A percentile compares a stretch with the other conserved stretches of the same genome.
These are phyloP conservation scores for Byssothecium circinans DNA, from an alignment of 2,329 filamentous ascomycete species.

Conservation along the genomic window DNA sequence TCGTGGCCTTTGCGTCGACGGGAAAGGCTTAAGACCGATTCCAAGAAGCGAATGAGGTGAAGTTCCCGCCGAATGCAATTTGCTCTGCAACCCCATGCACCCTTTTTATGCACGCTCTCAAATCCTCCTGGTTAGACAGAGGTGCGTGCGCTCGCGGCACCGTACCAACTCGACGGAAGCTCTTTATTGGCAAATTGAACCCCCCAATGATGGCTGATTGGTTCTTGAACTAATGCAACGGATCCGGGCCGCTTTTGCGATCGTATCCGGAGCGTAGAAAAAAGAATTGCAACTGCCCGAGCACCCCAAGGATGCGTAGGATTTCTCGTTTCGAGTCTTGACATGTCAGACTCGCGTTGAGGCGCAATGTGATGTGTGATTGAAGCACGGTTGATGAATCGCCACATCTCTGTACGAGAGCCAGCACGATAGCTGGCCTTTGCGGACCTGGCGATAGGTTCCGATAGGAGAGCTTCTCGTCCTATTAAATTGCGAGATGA, in stretches of 20 bases:
- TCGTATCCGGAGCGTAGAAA: conserved; percentile 24
- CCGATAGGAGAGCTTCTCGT: not conserved
- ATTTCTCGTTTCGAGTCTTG: conserved; percentile 12
- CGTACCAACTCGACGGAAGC: conserved; percentile 28
- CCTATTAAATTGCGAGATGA: conserved; percentile 20
- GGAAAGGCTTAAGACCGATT: conserved; percentile 17
- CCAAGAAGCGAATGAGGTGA: conserved; percentile 29
- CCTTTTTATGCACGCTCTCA: conserved; percentile 35
- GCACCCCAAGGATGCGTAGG: conserved; percentile 17
- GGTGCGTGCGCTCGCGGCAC: conserved; percentile 11
- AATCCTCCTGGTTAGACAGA: conserved; percentile 24
- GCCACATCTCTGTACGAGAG: conserved; percentile 6
- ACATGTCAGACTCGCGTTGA: conserved; percentile 11
- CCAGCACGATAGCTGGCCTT: conserved; percentile 4
- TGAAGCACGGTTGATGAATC: conserved; percentile 14
- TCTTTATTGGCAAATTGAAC: conserved; percentile 13
- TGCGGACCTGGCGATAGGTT: conserved; percentile 1
- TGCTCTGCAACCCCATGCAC: conserved; percentile 28
- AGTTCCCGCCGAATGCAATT: conserved; percentile 33
- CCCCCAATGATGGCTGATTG: conserved; percentile 19
- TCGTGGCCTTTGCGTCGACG: conserved; percentile 33
- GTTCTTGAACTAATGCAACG: conserved; percentile 22
- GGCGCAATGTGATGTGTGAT: conserved; percentile 22
- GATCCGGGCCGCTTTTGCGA: conserved; percentile 26
- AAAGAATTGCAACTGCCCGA: conserved; percentile 21